A percentile compares a stretch with the other conserved stretches of the same genome.
phyloP scores from a whole-genome alignment of 2,329 filamentous ascomycete genomes.

The Beauveria scarabaeidicola region DNA sequence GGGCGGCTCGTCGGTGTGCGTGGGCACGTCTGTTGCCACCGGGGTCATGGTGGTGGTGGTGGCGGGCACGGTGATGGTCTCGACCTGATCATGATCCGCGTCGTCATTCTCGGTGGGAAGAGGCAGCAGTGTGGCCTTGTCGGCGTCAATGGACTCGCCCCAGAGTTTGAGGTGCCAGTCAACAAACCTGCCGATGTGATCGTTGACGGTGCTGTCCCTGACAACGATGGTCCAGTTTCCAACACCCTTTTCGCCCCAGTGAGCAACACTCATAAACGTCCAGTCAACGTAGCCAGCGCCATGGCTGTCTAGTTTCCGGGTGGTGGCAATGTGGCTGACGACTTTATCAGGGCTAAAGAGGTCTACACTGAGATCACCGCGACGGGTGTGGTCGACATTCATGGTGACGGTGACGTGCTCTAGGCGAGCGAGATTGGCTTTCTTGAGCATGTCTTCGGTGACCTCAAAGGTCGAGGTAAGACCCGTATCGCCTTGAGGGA shows the following conservation, averaged over 20 bases:
- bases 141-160: conserved; percentile 76
- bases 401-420: conserved; percentile 97
- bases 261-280: conserved; percentile 98
- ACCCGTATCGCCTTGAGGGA: conserved; percentile 78
- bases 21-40: conserved; percentile 36
- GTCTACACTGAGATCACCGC: conserved; percentile 89
- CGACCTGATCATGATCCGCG: conserved; percentile 66
- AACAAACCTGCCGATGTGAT: conserved; percentile 65
- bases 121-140: conserved; percentile 65
- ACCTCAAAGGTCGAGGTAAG: conserved; percentile 74
- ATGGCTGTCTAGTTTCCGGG: conserved; percentile 60
- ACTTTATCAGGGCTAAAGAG: conserved; percentile 75
- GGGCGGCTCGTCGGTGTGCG: conserved; percentile 40
- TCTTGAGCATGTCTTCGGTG: conserved; percentile 68
- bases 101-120: conserved; percentile 80
- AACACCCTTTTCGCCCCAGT: conserved; percentile 85
- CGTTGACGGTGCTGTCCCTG: conserved; percentile 74
- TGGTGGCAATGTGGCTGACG: conserved; percentile 72
- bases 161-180: conserved; percentile 94
- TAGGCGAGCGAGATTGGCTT: conserved; percentile 74
- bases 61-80: conserved; percentile 30
- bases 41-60: conserved; percentile 39
- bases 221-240: conserved; percentile 89
- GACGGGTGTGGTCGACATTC: conserved; percentile 81
- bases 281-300: conserved; percentile 75